Evolutionary conservation across 176 grass and related monocot genomes (phyloP), one percentile per base, ranked within the genome.

Genomic region (Juncus effusus): DNA sequence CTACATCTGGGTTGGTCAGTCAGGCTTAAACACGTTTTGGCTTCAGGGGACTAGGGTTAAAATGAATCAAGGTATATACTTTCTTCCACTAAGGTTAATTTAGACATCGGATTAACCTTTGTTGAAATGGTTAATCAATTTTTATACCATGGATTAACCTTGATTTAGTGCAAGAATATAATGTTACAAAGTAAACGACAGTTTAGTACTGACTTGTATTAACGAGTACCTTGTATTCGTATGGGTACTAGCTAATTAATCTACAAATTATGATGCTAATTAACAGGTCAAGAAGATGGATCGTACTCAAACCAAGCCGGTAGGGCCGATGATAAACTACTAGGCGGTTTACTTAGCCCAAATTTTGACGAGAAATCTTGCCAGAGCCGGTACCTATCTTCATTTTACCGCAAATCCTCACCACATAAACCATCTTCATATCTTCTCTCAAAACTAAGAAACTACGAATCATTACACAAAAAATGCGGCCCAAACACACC

Each of bases 281-380:
- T 28, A 28, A 28, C 19, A 28, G 85, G 87, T 66, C 78, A 84
- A 13, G 86, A 95, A 61, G 80, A 60, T 28, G 19, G 19, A 28
- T 28, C 19, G 19, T 28, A 28, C 19, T 28, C 19, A 1, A 28
- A 28, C 19, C 19, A 28, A 28, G 19, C 19, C 19, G 19, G 19
- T 28, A 28, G 19, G 19, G 19, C 19, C 19, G 19, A 28, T 28
- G 19, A 28, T 28, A 28, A 28, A 28, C 19, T 28, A 28, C 79
- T 95, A 37, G 82, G 61, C 56, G 90, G 90, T 50, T 77, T 95
- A 59, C 51, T 95, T 66, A 61, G 73, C 3, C 82, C 81, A 38
- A 86, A 83, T 58, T 95, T 89, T 64, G 77, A 86, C 45, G 85
- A 95, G 64, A 70, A 71, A 78, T 74, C 79, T 4, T 95, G 90